Evolutionary conservation across 2,329 filamentous ascomycete genomes (phyloP).

Genomic region (Nothophaeocryptopus gaeumannii): DNA sequence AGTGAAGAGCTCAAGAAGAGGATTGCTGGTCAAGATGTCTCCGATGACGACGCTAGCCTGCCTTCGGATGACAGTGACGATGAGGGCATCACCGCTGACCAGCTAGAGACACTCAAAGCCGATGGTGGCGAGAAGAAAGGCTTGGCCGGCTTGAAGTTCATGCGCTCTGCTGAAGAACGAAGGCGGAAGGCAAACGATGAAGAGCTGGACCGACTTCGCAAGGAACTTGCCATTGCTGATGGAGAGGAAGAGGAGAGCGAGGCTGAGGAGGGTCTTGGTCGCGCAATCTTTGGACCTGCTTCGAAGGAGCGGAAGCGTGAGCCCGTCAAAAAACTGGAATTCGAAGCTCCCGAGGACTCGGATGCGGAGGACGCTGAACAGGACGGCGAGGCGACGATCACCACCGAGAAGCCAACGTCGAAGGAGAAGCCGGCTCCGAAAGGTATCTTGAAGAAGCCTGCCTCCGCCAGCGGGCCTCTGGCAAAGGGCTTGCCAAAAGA

Average conservation of each 20-base stretch:
- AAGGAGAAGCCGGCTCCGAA: slow-evolving; percentile 19
- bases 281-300: slow-evolving; percentile 65
- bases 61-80: slow-evolving; percentile 53
- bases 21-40: slow-evolving; percentile 68
- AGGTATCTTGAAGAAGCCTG: slow-evolving; percentile 29
- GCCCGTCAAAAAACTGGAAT: slow-evolving; percentile 48
- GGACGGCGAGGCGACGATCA: slow-evolving; percentile 34
- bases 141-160: slow-evolving; percentile 85
- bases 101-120: slow-evolving; percentile 43
- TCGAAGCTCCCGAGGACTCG: slow-evolving; percentile 58
- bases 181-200: slow-evolving; percentile 79
- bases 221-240: slow-evolving; percentile 64
- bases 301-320: slow-evolving; percentile 37
- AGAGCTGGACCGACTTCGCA: slow-evolving; percentile 55
- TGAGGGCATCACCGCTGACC: slow-evolving; percentile 54
- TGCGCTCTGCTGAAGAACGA: slow-evolving; percentile 81
- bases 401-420: slow-evolving; percentile 31
- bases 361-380: slow-evolving; percentile 39
- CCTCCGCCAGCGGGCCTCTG: slow-evolving; percentile 23
- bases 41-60: slow-evolving; percentile 48
- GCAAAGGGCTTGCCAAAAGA: slow-evolving; percentile 22
- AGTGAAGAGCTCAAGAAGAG: slow-evolving; percentile 79
- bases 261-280: slow-evolving; percentile 60
- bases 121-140: slow-evolving; percentile 49
- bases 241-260: slow-evolving; percentile 56